Evolutionary conservation across 495 filamentous ascomycete genomes (phyloP).

Genomic region (Tirmania nivea): DNA sequence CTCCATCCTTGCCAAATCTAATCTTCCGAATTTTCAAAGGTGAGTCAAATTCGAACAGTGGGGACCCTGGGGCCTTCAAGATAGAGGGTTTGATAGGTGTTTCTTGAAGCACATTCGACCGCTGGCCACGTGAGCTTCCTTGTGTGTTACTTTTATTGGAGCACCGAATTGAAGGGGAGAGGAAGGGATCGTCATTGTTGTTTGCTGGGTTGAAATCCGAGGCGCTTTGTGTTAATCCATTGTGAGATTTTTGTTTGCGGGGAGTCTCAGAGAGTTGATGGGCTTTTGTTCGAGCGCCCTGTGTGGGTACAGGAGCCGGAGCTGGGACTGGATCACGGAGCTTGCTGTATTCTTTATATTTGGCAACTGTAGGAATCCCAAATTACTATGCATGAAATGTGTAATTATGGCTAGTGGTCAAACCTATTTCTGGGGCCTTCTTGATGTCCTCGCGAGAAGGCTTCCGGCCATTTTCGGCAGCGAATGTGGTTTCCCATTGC

Average conservation of each 20-base stretch:
- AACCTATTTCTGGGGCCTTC: slow-evolving; percentile 60
- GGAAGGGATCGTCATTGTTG: slow-evolving; percentile 2
- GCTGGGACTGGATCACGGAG: slow-evolving; percentile 21
- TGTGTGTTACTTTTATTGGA: not conserved
- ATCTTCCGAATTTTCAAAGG: not conserved
- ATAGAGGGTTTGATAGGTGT: not conserved
- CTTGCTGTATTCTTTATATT: slow-evolving; percentile 79
- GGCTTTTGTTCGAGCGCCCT: slow-evolving; percentile 38
- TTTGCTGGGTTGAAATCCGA: slow-evolving; percentile 18
- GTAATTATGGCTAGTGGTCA: too few species aligned
- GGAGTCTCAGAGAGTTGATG: slow-evolving; percentile 4
- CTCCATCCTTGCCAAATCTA: not conserved
- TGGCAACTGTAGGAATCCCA: slow-evolving; percentile 33
- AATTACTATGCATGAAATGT: too few species aligned
- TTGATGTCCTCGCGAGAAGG: slow-evolving; percentile 74
- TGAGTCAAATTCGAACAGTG: not conserved
- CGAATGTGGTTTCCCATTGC: slow-evolving; percentile 64
- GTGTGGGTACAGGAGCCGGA: slow-evolving; percentile 19
- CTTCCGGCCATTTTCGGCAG: slow-evolving; percentile 49
- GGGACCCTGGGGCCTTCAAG: not conserved
- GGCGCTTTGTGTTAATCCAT: slow-evolving; percentile 1
- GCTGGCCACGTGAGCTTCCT: not conserved
- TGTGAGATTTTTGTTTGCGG: too few species aligned
- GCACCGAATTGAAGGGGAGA: not conserved
- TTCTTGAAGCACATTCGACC: not conserved